Evolutionary conservation across 768 basidiomycete genomes (phyloP).

Genomic region (Peribolospora baueri): DNA sequence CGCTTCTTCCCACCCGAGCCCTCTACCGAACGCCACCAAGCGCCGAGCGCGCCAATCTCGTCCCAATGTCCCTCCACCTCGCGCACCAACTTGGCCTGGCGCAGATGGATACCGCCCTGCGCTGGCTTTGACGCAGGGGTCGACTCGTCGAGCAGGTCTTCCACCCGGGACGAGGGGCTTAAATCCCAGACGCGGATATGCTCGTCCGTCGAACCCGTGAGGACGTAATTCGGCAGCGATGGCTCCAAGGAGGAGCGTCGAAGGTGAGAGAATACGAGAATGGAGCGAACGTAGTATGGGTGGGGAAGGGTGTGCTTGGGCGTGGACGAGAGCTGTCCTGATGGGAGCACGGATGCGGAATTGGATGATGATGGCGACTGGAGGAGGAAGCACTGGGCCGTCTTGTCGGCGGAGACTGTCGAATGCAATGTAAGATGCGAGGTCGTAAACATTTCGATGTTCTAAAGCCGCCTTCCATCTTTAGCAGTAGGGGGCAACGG

Average conservation of each 20-base stretch:
- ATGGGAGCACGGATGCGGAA: no score
- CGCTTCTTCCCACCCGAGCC: conserved; percentile 27
- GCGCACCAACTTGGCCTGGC: conserved; percentile 25
- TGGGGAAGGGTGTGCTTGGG: conserved; percentile 23
- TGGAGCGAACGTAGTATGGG: conserved; percentile 43
- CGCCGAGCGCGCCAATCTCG: conserved; percentile 48
- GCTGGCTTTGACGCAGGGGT: conserved; percentile 16
- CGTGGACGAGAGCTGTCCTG: conserved; percentile 3
- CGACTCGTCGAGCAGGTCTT: conserved; percentile 24
- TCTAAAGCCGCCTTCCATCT: neutral
- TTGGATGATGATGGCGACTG: conserved; percentile 20
- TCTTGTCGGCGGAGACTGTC: conserved; percentile 70
- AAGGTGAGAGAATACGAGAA: conserved; percentile 35
- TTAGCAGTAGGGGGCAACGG: neutral
- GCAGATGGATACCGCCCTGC: neutral
- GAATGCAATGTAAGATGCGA: neutral
- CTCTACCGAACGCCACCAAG: conserved; percentile 38
- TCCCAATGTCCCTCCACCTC: conserved; percentile 74
- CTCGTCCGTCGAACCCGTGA: conserved; percentile 60
- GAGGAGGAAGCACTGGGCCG: conserved; percentile 34
- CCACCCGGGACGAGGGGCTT: conserved; percentile 20
- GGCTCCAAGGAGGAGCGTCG: conserved; percentile 1
- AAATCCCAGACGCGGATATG: conserved; percentile 57
- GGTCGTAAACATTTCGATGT: neutral
- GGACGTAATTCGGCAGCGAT: conserved; percentile 34